Evolutionary conservation across 768 basidiomycete species (phyloP).

Genomic region (Roridomyces roridus): DNA sequence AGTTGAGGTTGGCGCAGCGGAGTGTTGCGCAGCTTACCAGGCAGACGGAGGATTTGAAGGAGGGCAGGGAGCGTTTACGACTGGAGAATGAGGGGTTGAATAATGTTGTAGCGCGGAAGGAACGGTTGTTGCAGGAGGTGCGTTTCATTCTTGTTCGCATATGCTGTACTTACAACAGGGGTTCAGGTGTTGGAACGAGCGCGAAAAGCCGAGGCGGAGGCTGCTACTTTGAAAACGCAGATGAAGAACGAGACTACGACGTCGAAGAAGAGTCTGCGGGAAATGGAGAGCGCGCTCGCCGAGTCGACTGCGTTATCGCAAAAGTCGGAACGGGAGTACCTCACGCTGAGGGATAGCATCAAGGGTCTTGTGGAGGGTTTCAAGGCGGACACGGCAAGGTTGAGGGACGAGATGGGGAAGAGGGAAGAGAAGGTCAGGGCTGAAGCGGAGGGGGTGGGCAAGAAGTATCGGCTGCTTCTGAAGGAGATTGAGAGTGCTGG

Average conservation of each 20-base stretch:
- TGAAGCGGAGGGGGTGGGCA: slow-evolving; percentile 72
- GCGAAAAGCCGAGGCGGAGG: slow-evolving; percentile 84
- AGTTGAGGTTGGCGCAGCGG: slow-evolving; percentile 81
- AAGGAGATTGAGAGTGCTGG: slow-evolving; percentile 67
- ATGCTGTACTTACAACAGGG: background rate
- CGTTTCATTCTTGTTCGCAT: slow-evolving; percentile 10
- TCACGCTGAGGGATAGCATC: slow-evolving; percentile 77
- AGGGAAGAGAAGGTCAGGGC: slow-evolving; percentile 71
- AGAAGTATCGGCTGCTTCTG: slow-evolving; percentile 70
- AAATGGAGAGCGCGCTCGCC: slow-evolving; percentile 77
- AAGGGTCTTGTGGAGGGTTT: slow-evolving; percentile 76
- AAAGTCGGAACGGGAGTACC: slow-evolving; percentile 85
- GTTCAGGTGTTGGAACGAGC: slow-evolving; percentile 79
- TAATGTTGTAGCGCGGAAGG: slow-evolving; percentile 87
- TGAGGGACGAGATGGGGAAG: slow-evolving; percentile 77
- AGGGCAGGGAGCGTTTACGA: slow-evolving; percentile 80
- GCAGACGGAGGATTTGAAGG: slow-evolving; percentile 89
- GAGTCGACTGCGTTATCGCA: slow-evolving; percentile 81
- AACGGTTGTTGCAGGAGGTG: slow-evolving; percentile 86
- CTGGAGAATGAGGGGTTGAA: slow-evolving; percentile 89
- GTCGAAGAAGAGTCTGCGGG: slow-evolving; percentile 77
- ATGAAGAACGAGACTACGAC: slow-evolving; percentile 76
- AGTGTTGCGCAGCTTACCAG: slow-evolving; percentile 85
- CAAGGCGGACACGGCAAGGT: slow-evolving; percentile 73
- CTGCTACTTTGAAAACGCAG: slow-evolving; percentile 67